Evolutionary conservation across 78 protist genomes (phyloP), one percentile per base, ranked within the genome.

Genomic region (Trichosphaerium sp.): DNA sequence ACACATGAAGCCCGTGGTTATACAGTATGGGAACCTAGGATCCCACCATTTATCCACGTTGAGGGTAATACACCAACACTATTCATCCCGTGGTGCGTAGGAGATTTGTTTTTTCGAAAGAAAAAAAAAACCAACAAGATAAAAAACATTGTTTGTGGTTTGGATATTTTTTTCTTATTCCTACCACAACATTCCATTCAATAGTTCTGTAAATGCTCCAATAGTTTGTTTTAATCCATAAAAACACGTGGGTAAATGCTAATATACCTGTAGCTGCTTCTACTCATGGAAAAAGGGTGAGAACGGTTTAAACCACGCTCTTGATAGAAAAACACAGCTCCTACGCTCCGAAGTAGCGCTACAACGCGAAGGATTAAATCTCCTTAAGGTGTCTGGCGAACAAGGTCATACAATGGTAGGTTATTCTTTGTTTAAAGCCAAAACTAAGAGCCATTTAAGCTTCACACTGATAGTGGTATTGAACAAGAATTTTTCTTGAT

Each of bases 1-100:
- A 92, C 97, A 4, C 78, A 69, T 87, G 75, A 69, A 18, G 97
- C 97, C 21, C 66, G 94, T 21, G 97, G 91, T n/a, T 92, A 92
- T 79, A 85, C 91, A 1, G 80, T 78, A 5, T 81, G 92, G 88
- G 93, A 91, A 57, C 78, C 83, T 25, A 80, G 88, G 4, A 84
- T 91, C 15, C 91, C 91, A 35, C 70, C 90, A 26, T 91, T 76
- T 40, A 37, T 88, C 31, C 55, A 71, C 18, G 71, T 51, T n/a
- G 84, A 71, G 40, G 47, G 48, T 42, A 42, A 76, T 31, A 78
- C 78, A 63, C 28, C 60, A 1, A 65, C 74, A 15, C 82, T 87
- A 10, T 83, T 55, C 68, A 69, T 89, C 47, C 92, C n/a, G n/a
- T n/a, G n/a, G n/a, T n/a, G n/a, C n/a, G n/a, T n/a, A n/a, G n/a